These are phyloP conservation scores for Quercus aquifolioides DNA, from an alignment of 306 rosid genomes.

Conservation along the genomic window DNA sequence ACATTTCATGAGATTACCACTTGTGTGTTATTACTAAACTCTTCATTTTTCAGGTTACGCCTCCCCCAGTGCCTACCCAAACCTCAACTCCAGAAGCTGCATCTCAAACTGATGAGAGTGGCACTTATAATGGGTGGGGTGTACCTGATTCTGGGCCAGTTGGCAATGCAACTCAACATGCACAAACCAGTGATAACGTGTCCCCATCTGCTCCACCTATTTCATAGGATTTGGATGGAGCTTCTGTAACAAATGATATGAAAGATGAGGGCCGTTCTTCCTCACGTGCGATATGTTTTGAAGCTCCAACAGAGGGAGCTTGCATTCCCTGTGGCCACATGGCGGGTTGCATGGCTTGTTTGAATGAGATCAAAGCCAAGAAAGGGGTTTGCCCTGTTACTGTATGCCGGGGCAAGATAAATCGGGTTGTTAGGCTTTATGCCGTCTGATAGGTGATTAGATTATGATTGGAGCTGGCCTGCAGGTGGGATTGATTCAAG, in stretches of 20 bases:
- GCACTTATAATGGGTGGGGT: conserved; percentile 3
- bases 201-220: conserved; percentile 30
- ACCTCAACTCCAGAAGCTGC: conserved; percentile 13
- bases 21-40: neutral
- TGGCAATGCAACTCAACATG: neutral
- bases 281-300: conserved; percentile 19
- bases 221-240: conserved; percentile 10
- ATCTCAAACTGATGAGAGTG: conserved; percentile 9
- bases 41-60: conserved; percentile 6
- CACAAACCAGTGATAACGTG: neutral
- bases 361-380: conserved; percentile 22
- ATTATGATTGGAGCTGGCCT: neutral
- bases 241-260: neutral
- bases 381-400: conserved; percentile 17
- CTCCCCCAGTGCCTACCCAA: neutral
- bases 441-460: conserved; percentile 2
- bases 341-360: conserved; percentile 28
- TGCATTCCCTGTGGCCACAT: conserved; percentile 26
- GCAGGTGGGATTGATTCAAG: neutral
- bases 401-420: conserved; percentile 12
- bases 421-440: conserved; percentile 12
- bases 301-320: conserved; percentile 18
- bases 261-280: conserved; percentile 7
- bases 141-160: neutral
- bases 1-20: neutral